Evolutionary conservation across 306 rosid genomes (phyloP).

Genomic region (Boehmeria nivea): DNA sequence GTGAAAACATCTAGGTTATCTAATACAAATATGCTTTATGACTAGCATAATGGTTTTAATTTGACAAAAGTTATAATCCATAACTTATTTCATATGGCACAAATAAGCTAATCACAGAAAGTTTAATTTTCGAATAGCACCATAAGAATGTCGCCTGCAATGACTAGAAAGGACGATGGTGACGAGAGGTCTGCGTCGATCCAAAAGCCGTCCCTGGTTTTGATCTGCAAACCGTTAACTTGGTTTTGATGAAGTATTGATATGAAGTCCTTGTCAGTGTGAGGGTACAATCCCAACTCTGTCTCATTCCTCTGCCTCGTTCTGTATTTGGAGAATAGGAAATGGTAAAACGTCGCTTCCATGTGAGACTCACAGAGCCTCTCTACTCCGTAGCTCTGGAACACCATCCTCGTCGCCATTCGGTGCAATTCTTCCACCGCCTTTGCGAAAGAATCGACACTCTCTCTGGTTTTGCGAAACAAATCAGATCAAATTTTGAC

Average conservation of each 20-base stretch:
- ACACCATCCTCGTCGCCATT: slow-evolving; percentile 27
- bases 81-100: too few species aligned
- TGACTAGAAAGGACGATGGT: slow-evolving; percentile 19
- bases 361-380: slow-evolving; percentile 12
- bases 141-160: slow-evolving; percentile 34
- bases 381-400: slow-evolving; percentile 32
- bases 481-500: too few species aligned
- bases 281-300: slow-evolving; percentile 18
- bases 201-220: slow-evolving; percentile 22
- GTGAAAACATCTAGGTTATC: too few species aligned
- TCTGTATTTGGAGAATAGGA: slow-evolving; percentile 24
- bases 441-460: slow-evolving; percentile 19
- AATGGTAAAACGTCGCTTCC: slow-evolving; percentile 10
- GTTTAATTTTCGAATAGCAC: not conserved
- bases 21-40: too few species aligned
- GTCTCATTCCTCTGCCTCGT: slow-evolving; percentile 11
- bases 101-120: too few species aligned
- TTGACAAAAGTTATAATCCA: too few species aligned
- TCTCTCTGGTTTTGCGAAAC: too few species aligned
- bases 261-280: slow-evolving; percentile 25
- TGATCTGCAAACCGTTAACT: slow-evolving; percentile 23
- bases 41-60: too few species aligned
- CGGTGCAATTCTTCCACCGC: slow-evolving; percentile 17
- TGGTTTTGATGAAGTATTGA: slow-evolving; percentile 27
- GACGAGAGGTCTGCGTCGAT: slow-evolving; percentile 17